These are phyloP conservation scores for Saccharomycopsis synnaedendra DNA, from an alignment of 805 yeast genomes.

Conservation along the genomic window DNA sequence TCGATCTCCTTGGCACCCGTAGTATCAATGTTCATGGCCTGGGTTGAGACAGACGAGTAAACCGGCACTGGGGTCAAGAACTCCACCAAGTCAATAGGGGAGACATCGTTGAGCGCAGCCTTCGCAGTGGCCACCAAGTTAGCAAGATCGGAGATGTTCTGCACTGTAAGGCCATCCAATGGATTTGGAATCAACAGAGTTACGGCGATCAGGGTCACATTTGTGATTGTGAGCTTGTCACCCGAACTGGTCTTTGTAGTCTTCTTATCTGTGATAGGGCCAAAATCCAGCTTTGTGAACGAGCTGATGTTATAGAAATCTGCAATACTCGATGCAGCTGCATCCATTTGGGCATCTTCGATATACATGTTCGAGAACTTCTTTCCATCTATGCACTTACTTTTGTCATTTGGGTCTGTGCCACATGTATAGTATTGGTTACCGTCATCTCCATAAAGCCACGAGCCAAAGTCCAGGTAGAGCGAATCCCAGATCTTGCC, in stretches of 20 bases:
- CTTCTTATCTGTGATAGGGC: background rate
- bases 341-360: background rate
- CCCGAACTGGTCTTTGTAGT: background rate
- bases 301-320: slow-evolving; percentile 2
- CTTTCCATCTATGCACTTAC: background rate
- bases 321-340: background rate
- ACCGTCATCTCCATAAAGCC: slow-evolving; percentile 2
- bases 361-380: slow-evolving; percentile 1
- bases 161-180: background rate
- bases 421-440: slow-evolving; percentile 3
- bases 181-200: slow-evolving; percentile 6
- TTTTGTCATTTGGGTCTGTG: background rate
- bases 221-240: background rate
- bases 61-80: slow-evolving; percentile 5
- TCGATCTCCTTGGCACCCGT: slow-evolving; percentile 1
- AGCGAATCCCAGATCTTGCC: slow-evolving; percentile 1
- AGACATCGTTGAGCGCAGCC: background rate
- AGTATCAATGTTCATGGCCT: slow-evolving; percentile 1
- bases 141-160: slow-evolving; percentile 6
- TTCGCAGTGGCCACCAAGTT: slow-evolving; percentile 5
- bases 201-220: slow-evolving; percentile 6
- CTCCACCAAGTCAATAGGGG: slow-evolving; percentile 5
- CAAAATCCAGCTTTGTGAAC: background rate
- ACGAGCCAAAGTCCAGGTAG: slow-evolving; percentile 2
- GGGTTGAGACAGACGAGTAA: background rate